Evolutionary conservation across 208 protist species (phyloP).

Genomic region (Trypanosomatidae sp.): DNA sequence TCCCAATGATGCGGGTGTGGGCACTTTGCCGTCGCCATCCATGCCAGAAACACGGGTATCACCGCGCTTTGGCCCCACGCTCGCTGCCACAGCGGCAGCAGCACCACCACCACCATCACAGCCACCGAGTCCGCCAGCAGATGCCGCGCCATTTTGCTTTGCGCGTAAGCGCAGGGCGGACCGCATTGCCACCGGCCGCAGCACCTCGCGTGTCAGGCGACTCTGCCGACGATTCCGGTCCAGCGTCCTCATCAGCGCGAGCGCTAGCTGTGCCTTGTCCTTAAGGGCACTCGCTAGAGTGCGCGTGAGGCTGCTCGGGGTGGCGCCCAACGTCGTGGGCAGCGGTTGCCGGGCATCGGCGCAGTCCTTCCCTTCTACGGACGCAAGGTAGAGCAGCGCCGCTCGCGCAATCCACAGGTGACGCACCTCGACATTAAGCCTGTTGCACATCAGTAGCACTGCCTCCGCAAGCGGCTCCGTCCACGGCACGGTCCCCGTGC

Average conservation of each 20-base stretch:
- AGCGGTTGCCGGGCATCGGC: background rate
- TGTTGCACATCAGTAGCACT: slow-evolving; percentile 5
- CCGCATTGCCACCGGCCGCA: background rate
- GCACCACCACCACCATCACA: background rate
- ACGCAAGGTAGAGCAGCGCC: slow-evolving; percentile 13
- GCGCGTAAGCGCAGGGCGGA: background rate
- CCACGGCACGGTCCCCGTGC: slow-evolving; percentile 19
- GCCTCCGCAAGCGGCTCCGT: slow-evolving; percentile 16
- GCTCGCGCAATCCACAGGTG: slow-evolving; percentile 1
- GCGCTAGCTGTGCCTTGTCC: slow-evolving; percentile 14
- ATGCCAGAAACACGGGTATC: background rate
- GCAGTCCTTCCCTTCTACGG: background rate
- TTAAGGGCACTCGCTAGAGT: background rate
- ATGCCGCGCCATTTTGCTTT: background rate
- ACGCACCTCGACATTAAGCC: background rate
- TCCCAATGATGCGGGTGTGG: background rate
- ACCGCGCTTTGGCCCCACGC: background rate
- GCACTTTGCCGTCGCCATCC: background rate
- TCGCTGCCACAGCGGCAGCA: background rate
- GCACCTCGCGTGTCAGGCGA: slow-evolving; percentile 3
- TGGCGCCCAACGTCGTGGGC: background rate
- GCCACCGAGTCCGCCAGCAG: background rate
- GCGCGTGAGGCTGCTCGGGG: background rate
- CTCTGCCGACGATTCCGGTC: background rate
- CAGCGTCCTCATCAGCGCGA: slow-evolving; percentile 4